phyloP scores from a whole-genome alignment of 1,284 basidiomycete genomes.

The Melampsora abietis-canadensis region DNA sequence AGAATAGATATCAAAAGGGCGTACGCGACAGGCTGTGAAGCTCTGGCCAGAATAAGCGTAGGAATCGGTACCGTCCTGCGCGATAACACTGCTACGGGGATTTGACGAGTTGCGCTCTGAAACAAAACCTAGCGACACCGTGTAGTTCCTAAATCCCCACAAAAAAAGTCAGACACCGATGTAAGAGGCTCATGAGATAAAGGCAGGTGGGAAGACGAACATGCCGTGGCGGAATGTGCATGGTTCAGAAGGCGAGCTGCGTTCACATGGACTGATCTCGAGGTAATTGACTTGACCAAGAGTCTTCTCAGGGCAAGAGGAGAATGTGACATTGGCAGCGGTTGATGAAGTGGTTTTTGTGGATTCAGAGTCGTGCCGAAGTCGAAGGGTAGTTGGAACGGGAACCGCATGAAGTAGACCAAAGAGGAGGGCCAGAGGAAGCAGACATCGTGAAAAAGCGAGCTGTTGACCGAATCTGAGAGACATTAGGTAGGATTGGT shows the following conservation, averaged over 20 bases:
- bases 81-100: slow-evolving; percentile 29
- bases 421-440: background rate
- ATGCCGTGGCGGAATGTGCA: slow-evolving; percentile 29
- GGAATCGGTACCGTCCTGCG: slow-evolving; percentile 5
- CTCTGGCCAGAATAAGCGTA: slow-evolving; percentile 43
- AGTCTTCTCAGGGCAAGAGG: background rate
- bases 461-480: background rate
- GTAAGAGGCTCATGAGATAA: background rate
- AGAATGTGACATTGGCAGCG: background rate
- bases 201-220: background rate
- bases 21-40: slow-evolving; percentile 31
- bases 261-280: slow-evolving; percentile 23
- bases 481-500: background rate
- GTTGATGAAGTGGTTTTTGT: background rate
- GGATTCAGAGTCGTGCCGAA: background rate
- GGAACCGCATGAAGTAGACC: background rate
- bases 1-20: background rate
- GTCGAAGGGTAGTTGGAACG: background rate
- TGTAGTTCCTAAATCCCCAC: slow-evolving; percentile 27
- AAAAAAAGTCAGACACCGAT: background rate
- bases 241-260: background rate
- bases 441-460: background rate
- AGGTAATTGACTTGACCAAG: slow-evolving; percentile 16
- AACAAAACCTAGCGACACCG: slow-evolving; percentile 22
- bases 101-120: slow-evolving; percentile 8